Evolutionary conservation across 2,329 filamentous ascomycete genomes (phyloP), one percentile per base, ranked within the genome.

Genomic region (Paracamarosporium sp.): DNA sequence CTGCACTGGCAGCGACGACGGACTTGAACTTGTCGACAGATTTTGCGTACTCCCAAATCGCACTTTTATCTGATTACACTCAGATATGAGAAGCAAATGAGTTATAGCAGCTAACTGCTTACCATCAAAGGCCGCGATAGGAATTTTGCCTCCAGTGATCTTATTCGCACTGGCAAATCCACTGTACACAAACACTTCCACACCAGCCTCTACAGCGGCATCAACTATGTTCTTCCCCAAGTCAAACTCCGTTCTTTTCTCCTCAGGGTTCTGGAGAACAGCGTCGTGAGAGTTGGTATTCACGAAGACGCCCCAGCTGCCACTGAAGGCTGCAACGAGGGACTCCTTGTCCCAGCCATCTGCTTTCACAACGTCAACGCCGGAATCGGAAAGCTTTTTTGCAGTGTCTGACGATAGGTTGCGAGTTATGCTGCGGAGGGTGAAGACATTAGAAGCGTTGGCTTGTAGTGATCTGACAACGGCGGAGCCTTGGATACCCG

Each of bases 351-450:
- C 59, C 64, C 62, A 68, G 20, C 62, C 64, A 53, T 68, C 65
- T 2, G 64, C 65, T 33, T 68, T 54, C n/a, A 64, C 59, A 1
- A 66, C 24, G 24, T 64, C 60, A 20, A 64, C 35, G 20, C 56
- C 57, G 1, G 54, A 45, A n/a, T 44, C 41, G 4, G 74, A 67
- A 4, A 86, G 78, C 6, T 70, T 72, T 65, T 83, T 77, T 1
- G 85, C 82, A 3, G 78, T 77, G 1, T 71, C 44, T 0, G 83
- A 86, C 15, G 73, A 67, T 1, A 80, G 65, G 60, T 87, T 79
- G 59, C 40, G 40, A 12, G 40, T 43, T 25, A 25, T 43, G 3
- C 40, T 22, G 24, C 40, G 40, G 47, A 88, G 83, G 27, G 80
- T 71, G 56, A 82, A 79, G 15, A 70, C 54, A 3, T 63, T 61